phyloP scores from a whole-genome alignment of 202 grass and related monocot genomes.

The Carex sylvatica region DNA sequence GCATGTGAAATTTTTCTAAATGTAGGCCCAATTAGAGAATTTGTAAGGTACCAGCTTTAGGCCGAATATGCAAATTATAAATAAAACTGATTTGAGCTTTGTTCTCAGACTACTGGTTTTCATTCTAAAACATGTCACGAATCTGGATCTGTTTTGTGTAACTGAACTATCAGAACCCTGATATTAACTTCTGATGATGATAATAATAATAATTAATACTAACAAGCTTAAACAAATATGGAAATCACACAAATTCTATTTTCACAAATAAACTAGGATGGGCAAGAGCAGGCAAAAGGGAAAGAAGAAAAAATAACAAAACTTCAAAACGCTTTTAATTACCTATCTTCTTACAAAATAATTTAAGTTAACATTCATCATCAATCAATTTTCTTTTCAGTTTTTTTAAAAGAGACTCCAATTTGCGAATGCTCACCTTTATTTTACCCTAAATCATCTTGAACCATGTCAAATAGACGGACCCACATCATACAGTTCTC shows the following conservation, averaged over 20 bases:
- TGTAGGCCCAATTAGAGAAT: not conserved
- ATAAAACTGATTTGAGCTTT: not conserved
- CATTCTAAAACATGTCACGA: not conserved
- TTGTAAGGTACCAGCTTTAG: not conserved
- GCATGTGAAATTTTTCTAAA: not conserved
- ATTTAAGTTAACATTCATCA: no score
- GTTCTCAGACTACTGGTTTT: not conserved
- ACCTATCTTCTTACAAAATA: constrained; percentile 49
- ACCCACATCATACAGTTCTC: constrained; percentile 59
- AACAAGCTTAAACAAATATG: no score
- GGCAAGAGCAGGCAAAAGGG: no score
- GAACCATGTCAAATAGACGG: constrained; percentile 49
- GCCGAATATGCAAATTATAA: not conserved
- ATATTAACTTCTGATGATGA: not conserved
- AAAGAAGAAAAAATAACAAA: no score
- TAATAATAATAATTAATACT: no score
- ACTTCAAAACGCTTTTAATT: not conserved
- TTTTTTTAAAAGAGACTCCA: not conserved
- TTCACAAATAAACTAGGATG: no score
- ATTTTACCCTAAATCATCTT: constrained; percentile 53
- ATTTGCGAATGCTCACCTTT: constrained; percentile 40
- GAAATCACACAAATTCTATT: no score
- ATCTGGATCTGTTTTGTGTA: not conserved
- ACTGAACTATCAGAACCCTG: not conserved
- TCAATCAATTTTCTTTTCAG: no score